Conservation (phyloP, 176 grass and related monocot genomes). For the Zea mays region DNA sequence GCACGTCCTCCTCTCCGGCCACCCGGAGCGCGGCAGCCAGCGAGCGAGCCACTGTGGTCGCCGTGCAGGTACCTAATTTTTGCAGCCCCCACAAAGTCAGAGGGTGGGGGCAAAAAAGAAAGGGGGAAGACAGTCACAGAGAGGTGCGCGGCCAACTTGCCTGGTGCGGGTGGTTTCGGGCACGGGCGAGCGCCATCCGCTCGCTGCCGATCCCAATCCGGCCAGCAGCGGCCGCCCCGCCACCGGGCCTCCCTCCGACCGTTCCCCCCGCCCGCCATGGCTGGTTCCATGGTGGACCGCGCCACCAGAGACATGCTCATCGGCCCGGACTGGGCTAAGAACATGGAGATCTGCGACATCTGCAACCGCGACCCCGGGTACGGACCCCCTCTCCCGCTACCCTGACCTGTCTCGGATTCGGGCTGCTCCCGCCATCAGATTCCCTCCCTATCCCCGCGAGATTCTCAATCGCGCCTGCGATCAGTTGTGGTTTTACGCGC, state of each 20-base stretch:
- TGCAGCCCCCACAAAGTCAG: neutral
- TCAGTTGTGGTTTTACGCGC: constrained; percentile 6
- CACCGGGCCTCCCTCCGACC: neutral
- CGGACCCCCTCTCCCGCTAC: neutral
- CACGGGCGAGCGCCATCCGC: neutral
- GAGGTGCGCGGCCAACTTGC: constrained; percentile 31
- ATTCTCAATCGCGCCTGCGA: neutral
- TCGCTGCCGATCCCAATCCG: constrained; percentile 38
- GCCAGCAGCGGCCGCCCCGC: constrained; percentile 8
- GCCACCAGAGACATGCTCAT: constrained; percentile 87
- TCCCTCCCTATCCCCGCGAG: neutral
- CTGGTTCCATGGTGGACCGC: constrained; percentile 66
- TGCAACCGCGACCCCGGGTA: constrained; percentile 93
- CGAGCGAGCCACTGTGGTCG: neutral
- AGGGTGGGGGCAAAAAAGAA: neutral
- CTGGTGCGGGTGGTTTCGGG: constrained; percentile 22
- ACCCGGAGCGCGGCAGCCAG: neutral
- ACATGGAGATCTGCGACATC: constrained; percentile 99
- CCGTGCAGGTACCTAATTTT: neutral
- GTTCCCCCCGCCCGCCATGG: constrained; percentile 43
- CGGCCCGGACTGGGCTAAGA: constrained; percentile 93
- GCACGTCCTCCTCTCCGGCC: neutral
- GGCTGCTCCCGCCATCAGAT: neutral
- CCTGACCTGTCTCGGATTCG: neutral
- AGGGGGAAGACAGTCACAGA: neutral